These are phyloP conservation scores for Spiraea crenata DNA, from an alignment of 331 rosid species.

Conservation along the genomic window DNA sequence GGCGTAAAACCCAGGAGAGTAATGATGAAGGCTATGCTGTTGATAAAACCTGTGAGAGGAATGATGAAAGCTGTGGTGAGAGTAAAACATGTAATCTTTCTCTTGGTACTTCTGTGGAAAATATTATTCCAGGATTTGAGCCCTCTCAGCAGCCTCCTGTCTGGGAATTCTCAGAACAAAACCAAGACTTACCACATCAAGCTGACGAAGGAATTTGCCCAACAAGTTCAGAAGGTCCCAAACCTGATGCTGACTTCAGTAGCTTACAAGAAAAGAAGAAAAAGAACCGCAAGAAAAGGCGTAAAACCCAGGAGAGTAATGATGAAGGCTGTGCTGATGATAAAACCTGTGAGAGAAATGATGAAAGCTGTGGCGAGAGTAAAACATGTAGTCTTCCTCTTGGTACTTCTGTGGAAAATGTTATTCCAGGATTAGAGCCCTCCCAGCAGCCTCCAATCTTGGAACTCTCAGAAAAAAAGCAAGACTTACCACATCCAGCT, in stretches of 20 bases:
- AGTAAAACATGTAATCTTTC: not conserved
- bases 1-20: slow-evolving; percentile 17
- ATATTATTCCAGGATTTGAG: not conserved
- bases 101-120: not conserved
- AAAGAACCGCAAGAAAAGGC: slow-evolving; percentile 23
- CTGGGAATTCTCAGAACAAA: not conserved
- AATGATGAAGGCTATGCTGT: not conserved
- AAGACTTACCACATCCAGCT: slow-evolving; percentile 22
- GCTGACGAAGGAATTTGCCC: slow-evolving; percentile 11
- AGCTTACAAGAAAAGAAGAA: slow-evolving; percentile 19
- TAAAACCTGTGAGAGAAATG: slow-evolving; percentile 17
- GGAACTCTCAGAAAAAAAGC: slow-evolving; percentile 12
- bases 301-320: slow-evolving; percentile 22
- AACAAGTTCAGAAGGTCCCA: slow-evolving; percentile 18
- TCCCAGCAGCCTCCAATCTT: slow-evolving; percentile 24
- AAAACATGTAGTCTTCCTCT: not conserved
- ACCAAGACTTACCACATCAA: not conserved
- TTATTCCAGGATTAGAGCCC: slow-evolving; percentile 17
- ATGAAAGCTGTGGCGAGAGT: too few species aligned
- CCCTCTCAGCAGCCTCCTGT: not conserved
- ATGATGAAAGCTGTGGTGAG: not conserved
- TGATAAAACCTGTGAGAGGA: slow-evolving; percentile 15
- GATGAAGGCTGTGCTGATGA: not conserved
- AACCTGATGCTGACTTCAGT: slow-evolving; percentile 22
- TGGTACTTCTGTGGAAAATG: slow-evolving; percentile 15